Evolutionary conservation across 1,139 yeast genomes (phyloP).

Genomic region (Suhomyces bokatorum): DNA sequence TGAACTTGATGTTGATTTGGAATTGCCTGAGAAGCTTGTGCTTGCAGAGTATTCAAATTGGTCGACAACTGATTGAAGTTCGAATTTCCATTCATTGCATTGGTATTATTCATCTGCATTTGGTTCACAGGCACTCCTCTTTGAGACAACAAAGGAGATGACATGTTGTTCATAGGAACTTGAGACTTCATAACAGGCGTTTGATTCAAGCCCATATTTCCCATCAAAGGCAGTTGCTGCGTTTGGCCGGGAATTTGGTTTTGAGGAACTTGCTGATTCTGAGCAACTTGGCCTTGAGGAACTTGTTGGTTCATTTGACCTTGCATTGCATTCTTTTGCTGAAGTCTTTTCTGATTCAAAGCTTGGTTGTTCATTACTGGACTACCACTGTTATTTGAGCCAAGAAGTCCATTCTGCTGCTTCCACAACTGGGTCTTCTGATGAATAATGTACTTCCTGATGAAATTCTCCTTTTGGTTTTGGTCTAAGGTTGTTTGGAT

Average conservation of each 20-base stretch:
- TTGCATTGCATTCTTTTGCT: slow-evolving; percentile 8
- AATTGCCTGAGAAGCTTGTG: neutral
- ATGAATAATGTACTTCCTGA: slow-evolving; percentile 42
- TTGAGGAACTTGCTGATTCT: slow-evolving; percentile 11
- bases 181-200: slow-evolving; percentile 25
- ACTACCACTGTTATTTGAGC: slow-evolving; percentile 10
- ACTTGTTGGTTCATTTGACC: slow-evolving; percentile 12
- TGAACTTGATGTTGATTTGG: neutral
- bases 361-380: slow-evolving; percentile 10
- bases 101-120: slow-evolving; percentile 14
- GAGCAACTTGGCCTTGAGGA: slow-evolving; percentile 13
- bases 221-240: slow-evolving; percentile 27
- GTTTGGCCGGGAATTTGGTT: slow-evolving; percentile 8
- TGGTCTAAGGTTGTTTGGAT: slow-evolving; percentile 37
- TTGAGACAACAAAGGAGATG: slow-evolving; percentile 28
- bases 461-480: slow-evolving; percentile 41
- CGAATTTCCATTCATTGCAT: slow-evolving; percentile 3
- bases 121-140: slow-evolving; percentile 15
- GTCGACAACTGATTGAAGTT: slow-evolving; percentile 8
- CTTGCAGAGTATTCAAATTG: neutral
- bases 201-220: slow-evolving; percentile 18
- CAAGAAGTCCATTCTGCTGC: slow-evolving; percentile 32
- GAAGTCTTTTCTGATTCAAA: slow-evolving; percentile 7
- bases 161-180: slow-evolving; percentile 18
- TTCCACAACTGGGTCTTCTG: slow-evolving; percentile 46